Evolutionary conservation across 345 rosid genomes (phyloP).

Genomic region (Populus ilicifolia): DNA sequence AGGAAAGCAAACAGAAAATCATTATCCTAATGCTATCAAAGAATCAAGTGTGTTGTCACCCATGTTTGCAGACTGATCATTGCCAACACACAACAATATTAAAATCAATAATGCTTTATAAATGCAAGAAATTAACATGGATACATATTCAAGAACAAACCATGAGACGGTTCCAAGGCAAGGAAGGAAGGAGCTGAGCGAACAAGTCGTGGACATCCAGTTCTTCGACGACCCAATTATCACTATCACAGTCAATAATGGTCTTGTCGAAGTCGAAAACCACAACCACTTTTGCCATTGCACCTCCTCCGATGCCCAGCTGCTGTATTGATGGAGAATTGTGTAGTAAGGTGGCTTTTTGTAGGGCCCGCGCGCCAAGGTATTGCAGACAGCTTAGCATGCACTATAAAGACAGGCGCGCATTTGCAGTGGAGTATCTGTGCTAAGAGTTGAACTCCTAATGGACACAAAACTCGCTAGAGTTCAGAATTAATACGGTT

Average conservation of each 20-base stretch:
- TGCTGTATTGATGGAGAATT: too few relatives aligned
- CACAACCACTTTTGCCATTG: conserved; percentile 18
- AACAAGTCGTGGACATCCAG: conserved; percentile 15
- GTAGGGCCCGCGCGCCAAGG: not conserved
- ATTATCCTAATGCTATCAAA: not conserved
- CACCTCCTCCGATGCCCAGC: not conserved
- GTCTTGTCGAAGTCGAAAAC: conserved; percentile 37
- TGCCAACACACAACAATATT: not conserved
- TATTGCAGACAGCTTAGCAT: conserved; percentile 5
- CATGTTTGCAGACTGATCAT: not conserved
- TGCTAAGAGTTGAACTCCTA: not conserved
- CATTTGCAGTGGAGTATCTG: not conserved
- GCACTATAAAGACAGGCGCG: not conserved
- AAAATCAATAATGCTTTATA: not conserved
- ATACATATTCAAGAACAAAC: not conserved
- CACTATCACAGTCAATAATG: conserved; percentile 26
- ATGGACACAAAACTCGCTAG: not conserved
- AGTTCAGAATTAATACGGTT: not conserved
- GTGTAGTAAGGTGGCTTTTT: not conserved
- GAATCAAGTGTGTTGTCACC: not conserved
- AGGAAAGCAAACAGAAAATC: not conserved
- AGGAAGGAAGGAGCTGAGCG: conserved; percentile 21
- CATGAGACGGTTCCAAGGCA: conserved; percentile 27
- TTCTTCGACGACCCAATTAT: conserved; percentile 26
- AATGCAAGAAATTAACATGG: too few relatives aligned